Conservation (phyloP, 768 basidiomycete genomes). For the Crepidotus variabilis region DNA sequence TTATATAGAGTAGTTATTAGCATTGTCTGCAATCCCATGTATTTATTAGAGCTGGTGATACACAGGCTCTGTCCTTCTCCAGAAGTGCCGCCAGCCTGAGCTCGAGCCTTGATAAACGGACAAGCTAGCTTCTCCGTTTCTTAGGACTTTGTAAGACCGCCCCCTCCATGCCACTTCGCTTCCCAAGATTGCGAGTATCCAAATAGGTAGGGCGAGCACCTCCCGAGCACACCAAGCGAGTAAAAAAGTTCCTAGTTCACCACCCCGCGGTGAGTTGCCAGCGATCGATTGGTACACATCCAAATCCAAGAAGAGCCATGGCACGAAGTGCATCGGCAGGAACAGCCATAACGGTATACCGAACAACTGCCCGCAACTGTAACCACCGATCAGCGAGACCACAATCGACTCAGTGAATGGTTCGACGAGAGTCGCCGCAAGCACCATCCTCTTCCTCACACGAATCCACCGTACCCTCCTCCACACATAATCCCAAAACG, state of each 20-base stretch:
- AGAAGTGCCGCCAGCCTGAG: no score
- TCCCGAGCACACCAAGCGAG: constrained; percentile 81
- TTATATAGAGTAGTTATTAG: no score
- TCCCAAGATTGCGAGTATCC: constrained; percentile 76
- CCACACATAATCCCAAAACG: constrained; percentile 78
- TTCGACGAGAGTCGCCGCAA: constrained; percentile 82
- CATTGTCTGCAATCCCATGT: no score
- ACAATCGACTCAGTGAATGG: constrained; percentile 90
- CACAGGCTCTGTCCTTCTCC: no score
- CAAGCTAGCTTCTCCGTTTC: constrained; percentile 62
- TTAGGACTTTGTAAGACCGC: constrained; percentile 64
- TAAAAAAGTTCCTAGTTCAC: constrained; percentile 56
- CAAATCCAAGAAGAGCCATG: constrained; percentile 79
- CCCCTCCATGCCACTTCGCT: constrained; percentile 89
- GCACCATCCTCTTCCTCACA: constrained; percentile 91
- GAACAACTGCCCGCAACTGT: constrained; percentile 48
- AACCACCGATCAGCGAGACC: constrained; percentile 59
- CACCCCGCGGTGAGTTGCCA: constrained; percentile 52
- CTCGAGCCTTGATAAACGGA: background rate
- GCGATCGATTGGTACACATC: constrained; percentile 78
- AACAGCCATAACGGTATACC: constrained; percentile 52
- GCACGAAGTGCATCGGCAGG: constrained; percentile 52
- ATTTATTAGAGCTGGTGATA: no score
- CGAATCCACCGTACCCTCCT: constrained; percentile 95
- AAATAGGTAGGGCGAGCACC: constrained; percentile 83